These are phyloP conservation scores for Obelidium mucronatum DNA, from an alignment of 192 early-diverging fungal genomes.

Conservation along the genomic window DNA sequence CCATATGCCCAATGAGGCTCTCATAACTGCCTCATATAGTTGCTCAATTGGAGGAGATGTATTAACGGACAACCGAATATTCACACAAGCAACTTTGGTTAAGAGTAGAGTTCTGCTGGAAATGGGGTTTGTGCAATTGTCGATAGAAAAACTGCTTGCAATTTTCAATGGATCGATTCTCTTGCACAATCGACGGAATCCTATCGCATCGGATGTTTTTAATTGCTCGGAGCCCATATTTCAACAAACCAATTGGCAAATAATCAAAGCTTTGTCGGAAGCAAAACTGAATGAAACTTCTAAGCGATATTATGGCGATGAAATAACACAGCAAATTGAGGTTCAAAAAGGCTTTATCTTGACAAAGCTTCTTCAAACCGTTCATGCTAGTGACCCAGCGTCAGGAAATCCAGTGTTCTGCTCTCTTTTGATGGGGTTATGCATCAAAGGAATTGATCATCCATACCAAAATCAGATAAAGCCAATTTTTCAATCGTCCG, in stretches of 20 bases:
- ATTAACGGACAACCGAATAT: constrained; percentile 19
- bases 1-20: background rate
- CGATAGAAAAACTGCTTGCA: background rate
- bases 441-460: background rate
- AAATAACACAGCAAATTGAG: background rate
- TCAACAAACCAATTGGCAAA: constrained; percentile 4
- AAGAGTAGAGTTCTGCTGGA: constrained; percentile 4
- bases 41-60: constrained; percentile 14
- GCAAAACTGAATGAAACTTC: background rate
- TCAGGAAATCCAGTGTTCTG: background rate
- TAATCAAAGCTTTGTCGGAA: background rate
- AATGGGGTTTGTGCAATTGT: constrained; percentile 10
- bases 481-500: too few species aligned
- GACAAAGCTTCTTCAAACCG: background rate
- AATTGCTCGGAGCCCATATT: background rate
- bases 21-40: constrained; percentile 8
- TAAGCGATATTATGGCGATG: constrained; percentile 1
- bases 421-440: background rate
- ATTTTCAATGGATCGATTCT: constrained; percentile 1
- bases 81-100: background rate
- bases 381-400: constrained; percentile 15
- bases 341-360: background rate
- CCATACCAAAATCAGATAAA: too few species aligned
- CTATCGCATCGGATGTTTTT: background rate
- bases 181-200: constrained; percentile 4